Conservation (phyloP, 805 yeast genomes). For the Metschnikowia amazonensis region DNA sequence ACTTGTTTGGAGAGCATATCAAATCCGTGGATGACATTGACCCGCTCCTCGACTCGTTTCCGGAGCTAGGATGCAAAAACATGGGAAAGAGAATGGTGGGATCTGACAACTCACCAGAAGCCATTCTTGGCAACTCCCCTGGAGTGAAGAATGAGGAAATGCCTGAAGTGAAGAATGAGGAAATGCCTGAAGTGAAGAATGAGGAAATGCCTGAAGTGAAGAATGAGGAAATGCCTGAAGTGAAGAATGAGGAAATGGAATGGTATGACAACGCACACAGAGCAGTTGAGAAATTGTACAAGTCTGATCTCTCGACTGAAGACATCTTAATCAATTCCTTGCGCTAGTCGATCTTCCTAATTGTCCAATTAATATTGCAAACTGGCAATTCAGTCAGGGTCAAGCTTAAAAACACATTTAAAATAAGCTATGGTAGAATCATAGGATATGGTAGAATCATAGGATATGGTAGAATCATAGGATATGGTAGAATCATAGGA, state of each 20-base stretch:
- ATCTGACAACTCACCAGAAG: constrained; percentile 31
- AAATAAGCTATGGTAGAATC: no score
- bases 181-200: no score
- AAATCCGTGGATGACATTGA: constrained; percentile 45
- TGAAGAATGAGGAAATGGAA: constrained; percentile 31
- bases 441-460: no score
- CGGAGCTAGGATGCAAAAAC: constrained; percentile 82
- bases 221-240: no score
- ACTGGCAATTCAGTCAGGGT: constrained; percentile 79
- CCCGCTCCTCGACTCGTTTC: constrained; percentile 55
- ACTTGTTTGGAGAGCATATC: constrained; percentile 61
- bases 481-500: no score
- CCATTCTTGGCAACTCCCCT: constrained; percentile 7
- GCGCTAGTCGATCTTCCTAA: constrained; percentile 62
- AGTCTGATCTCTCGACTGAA: constrained; percentile 45
- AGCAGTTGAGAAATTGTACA: constrained; percentile 46
- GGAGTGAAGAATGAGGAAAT: constrained; percentile 17
- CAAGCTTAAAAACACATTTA: no score
- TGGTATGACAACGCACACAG: constrained; percentile 55
- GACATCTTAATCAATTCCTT: constrained; percentile 48
- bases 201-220: no score
- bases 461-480: no score
- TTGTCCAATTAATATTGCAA: constrained; percentile 58
- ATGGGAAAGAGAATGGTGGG: constrained; percentile 91
- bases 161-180: no score